Evolutionary conservation across 768 basidiomycete genomes (phyloP).

Genomic region (Wakefieldia striispora): DNA sequence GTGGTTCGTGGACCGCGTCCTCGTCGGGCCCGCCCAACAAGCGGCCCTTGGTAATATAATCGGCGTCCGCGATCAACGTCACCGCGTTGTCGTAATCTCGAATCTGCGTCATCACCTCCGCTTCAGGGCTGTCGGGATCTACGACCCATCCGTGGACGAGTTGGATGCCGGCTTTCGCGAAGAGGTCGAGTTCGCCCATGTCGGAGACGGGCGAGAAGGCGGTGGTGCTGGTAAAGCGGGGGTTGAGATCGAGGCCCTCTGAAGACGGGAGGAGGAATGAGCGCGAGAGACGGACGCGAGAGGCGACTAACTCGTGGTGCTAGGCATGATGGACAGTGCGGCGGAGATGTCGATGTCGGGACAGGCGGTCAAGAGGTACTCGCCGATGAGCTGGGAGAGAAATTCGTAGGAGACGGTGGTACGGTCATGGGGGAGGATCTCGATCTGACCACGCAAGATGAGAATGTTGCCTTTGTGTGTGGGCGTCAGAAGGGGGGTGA

Average conservation of each 20-base stretch:
- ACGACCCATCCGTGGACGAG: slow-evolving; percentile 84
- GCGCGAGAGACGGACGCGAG: not conserved
- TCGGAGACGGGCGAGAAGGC: slow-evolving; percentile 64
- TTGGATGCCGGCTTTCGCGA: slow-evolving; percentile 74
- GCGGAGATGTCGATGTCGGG: slow-evolving; percentile 37
- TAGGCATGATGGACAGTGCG: slow-evolving; percentile 41
- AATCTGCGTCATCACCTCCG: slow-evolving; percentile 46
- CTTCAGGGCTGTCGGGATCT: slow-evolving; percentile 51
- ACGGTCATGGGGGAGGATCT: slow-evolving; percentile 64
- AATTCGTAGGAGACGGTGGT: slow-evolving; percentile 79
- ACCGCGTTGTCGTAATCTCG: slow-evolving; percentile 76
- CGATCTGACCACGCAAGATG: slow-evolving; percentile 78
- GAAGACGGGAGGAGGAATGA: not conserved
- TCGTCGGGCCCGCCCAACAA: slow-evolving; percentile 47
- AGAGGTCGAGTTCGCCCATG: slow-evolving; percentile 80
- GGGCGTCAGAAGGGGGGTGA: not conserved
- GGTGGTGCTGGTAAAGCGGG: slow-evolving; percentile 67
- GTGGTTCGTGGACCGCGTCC: slow-evolving; percentile 12
- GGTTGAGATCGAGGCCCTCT: slow-evolving; percentile 92
- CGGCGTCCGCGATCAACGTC: slow-evolving; percentile 74
- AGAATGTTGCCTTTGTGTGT: slow-evolving; percentile 72
- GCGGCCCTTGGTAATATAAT: slow-evolving; percentile 63
- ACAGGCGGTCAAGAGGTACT: slow-evolving; percentile 65
- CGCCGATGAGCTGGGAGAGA: slow-evolving; percentile 79
- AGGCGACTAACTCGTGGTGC: slow-evolving; percentile 63